Conservation (phyloP, 345 rosid species). For the Aquilaria malaccensis region DNA sequence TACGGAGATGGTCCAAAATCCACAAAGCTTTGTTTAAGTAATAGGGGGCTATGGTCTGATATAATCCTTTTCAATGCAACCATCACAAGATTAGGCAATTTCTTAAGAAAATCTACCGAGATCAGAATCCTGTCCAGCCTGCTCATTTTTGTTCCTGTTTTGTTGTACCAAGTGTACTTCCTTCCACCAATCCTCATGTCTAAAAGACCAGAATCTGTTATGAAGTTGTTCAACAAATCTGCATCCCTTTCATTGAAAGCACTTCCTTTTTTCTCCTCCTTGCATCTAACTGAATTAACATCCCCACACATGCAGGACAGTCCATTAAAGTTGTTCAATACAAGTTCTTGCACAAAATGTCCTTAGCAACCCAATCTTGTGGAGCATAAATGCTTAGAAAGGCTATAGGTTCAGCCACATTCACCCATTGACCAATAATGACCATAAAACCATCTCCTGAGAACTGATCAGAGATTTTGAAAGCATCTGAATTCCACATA, state of each 20-base stretch:
- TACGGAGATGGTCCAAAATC: not conserved
- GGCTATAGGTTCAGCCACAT: not conserved
- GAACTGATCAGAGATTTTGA: not conserved
- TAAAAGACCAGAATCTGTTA: not conserved
- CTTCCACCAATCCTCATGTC: not conserved
- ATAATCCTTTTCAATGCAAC: not conserved
- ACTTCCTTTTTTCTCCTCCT: not conserved
- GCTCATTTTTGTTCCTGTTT: not conserved
- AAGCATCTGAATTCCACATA: not conserved
- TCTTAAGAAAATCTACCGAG: not conserved
- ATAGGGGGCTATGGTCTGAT: not conserved
- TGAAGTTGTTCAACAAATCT: not conserved
- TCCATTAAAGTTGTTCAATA: not conserved
- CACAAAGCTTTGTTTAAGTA: not conserved
- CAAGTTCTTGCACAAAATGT: not conserved
- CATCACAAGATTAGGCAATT: not conserved
- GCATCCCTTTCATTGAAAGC: not conserved
- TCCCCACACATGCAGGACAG: not conserved
- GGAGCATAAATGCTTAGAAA: not conserved
- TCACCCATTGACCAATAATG: not conserved
- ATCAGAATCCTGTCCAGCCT: not conserved
- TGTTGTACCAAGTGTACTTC: not conserved
- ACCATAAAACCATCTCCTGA: not conserved
- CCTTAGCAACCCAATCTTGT: not conserved
- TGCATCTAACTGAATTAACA: not conserved